Conservation (phyloP, 805 yeast genomes). For the Saturnispora mendoncae region DNA sequence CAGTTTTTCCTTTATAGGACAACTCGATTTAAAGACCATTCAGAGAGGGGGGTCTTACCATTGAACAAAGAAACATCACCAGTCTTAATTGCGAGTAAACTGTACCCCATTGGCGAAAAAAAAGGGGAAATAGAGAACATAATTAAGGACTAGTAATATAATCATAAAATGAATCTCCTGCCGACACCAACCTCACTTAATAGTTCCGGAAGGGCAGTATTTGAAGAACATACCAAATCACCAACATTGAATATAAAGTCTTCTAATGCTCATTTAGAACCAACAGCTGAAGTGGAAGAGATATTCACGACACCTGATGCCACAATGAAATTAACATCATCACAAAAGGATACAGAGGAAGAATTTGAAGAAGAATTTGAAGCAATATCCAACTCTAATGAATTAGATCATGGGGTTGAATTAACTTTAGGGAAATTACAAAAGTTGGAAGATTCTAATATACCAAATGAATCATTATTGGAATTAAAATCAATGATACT, state of each 20-base stretch:
- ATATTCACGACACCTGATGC: conserved; percentile 8
- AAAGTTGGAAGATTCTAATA: neutral
- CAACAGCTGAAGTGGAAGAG: neutral
- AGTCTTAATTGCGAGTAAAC: too few species aligned
- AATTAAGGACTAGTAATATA: too few species aligned
- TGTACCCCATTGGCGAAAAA: too few species aligned
- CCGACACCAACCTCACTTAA: conserved; percentile 6
- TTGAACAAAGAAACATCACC: too few species aligned
- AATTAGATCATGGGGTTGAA: conserved; percentile 1
- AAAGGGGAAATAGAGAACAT: too few species aligned
- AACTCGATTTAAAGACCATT: neutral
- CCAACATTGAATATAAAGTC: conserved; percentile 7
- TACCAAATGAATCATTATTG: conserved; percentile 1
- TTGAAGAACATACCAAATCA: conserved; percentile 1
- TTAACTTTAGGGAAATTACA: neutral
- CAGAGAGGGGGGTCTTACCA: too few species aligned
- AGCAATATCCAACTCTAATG: neutral
- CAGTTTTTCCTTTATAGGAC: neutral
- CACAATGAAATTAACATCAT: conserved; percentile 3
- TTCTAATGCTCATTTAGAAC: neutral
- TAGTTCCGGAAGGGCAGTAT: neutral
- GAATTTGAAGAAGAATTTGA: neutral
- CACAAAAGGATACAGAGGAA: conserved; percentile 1
- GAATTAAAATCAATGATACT: conserved; percentile 19
- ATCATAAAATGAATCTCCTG: conserved; percentile 1